Evolutionary conservation across 2,329 filamentous ascomycete species (phyloP).

Genomic region (Acrocalymma vagum): DNA sequence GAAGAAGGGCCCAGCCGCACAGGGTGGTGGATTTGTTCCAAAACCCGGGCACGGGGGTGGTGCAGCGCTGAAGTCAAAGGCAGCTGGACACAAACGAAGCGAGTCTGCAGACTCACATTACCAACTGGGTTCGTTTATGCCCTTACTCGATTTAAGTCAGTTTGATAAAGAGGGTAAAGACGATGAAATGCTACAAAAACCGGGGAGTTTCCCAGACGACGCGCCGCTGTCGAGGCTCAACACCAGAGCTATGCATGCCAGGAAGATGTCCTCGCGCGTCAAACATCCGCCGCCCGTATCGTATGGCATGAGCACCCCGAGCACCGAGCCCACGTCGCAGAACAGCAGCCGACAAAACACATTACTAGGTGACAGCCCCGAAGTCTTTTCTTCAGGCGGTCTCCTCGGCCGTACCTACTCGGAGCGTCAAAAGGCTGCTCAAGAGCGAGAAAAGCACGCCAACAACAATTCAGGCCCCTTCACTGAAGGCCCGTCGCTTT

Average conservation of each 20-base stretch:
- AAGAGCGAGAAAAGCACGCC: constrained; percentile 47
- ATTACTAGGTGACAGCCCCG: constrained; percentile 34
- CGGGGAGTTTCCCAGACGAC: constrained; percentile 36
- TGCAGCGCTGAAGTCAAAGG: constrained; percentile 18
- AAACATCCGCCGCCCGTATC: constrained; percentile 47
- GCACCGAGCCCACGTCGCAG: constrained; percentile 23
- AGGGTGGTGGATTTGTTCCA: constrained; percentile 16
- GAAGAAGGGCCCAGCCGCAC: constrained; percentile 42
- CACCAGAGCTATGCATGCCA: constrained; percentile 39
- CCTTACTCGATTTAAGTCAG: constrained; percentile 69
- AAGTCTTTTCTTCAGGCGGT: constrained; percentile 56
- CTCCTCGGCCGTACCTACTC: constrained; percentile 62
- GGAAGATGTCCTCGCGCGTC: constrained; percentile 47
- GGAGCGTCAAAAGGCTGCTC: constrained; percentile 51
- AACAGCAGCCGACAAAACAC: constrained; percentile 26
- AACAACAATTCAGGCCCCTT: constrained; percentile 61
- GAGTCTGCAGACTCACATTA: constrained; percentile 62
- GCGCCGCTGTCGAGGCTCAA: constrained; percentile 31
- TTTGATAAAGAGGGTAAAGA: constrained; percentile 60
- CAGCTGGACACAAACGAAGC: constrained; percentile 35
- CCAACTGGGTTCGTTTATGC: constrained; percentile 71
- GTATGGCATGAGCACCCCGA: constrained; percentile 28
- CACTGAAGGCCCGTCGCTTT: constrained; percentile 64
- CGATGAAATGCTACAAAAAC: constrained; percentile 29
- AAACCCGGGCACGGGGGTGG: constrained; percentile 16